These are phyloP conservation scores for Iberis pinnata DNA, from an alignment of 345 rosid species.

Conservation along the genomic window DNA sequence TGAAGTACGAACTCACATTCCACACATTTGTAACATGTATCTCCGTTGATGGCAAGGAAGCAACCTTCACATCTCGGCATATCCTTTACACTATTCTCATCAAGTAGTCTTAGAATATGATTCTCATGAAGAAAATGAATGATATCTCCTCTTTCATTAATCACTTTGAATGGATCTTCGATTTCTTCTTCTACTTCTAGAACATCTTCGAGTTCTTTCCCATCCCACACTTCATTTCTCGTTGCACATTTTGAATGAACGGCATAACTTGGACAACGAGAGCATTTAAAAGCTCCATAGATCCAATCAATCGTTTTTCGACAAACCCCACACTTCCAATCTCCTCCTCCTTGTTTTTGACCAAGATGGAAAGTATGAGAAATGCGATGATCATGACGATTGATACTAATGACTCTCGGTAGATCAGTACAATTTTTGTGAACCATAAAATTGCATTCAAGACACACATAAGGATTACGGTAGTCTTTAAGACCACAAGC, in stretches of 20 bases:
- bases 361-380: conserved; percentile 18
- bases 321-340: conserved; percentile 9
- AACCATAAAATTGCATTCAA: conserved; percentile 1
- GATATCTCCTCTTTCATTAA: background rate
- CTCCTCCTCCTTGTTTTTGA: no score
- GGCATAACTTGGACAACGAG: conserved; percentile 1
- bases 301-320: background rate
- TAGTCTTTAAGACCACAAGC: background rate
- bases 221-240: conserved; percentile 3
- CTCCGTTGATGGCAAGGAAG: no score
- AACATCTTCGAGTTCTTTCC: background rate
- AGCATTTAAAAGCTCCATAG: conserved; percentile 12
- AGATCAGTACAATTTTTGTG: background rate
- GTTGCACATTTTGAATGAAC: conserved; percentile 10
- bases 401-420: conserved; percentile 15
- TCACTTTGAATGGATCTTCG: conserved; percentile 1
- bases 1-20: no score
- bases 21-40: no score
- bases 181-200: conserved; percentile 12
- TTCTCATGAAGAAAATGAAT: conserved; percentile 8
- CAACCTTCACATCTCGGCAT: no score
- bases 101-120: background rate
- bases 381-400: conserved; percentile 18
- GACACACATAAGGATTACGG: conserved; percentile 4
- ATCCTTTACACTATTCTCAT: no score